phyloP scores from a whole-genome alignment of 2,329 filamentous ascomycete species.

The Diaporthe nobilis region DNA sequence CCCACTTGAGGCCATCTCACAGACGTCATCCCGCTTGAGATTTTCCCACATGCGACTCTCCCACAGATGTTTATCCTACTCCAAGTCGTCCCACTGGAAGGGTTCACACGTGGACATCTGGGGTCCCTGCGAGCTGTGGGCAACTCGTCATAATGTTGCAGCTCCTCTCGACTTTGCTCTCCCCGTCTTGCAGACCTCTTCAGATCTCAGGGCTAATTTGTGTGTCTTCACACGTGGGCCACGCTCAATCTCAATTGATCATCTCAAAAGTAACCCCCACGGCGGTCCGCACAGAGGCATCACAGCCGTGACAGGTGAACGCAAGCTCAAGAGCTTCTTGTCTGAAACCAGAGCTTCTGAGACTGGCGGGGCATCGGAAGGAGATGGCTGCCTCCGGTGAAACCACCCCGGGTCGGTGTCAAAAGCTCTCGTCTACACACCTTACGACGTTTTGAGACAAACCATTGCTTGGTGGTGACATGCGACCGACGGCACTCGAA shows the following conservation, averaged over 20 bases:
- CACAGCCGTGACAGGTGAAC: conserved; percentile 1
- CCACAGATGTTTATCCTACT: neutral
- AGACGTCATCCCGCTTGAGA: too few species aligned
- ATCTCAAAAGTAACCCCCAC: neutral
- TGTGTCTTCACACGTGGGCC: conserved; percentile 7
- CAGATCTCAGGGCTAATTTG: neutral
- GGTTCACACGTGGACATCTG: neutral
- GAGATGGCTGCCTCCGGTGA: conserved; percentile 28
- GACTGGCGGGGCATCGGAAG: conserved; percentile 10
- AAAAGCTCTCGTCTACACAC: neutral
- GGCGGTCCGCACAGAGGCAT: conserved; percentile 1
- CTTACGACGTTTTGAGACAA: conserved; percentile 1
- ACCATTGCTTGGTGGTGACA: neutral
- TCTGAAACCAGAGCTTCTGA: conserved; percentile 28
- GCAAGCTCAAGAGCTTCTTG: conserved; percentile 27
- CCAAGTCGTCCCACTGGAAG: neutral
- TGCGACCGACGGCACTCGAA: neutral
- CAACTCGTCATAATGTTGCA: neutral
- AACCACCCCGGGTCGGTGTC: conserved; percentile 4
- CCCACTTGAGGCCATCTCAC: too few species aligned
- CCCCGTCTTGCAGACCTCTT: neutral
- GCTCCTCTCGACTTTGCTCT: neutral
- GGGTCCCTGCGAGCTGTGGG: neutral
- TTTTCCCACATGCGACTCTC: neutral
- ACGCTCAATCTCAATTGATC: neutral